Conservation (phyloP, 148 eudicot genomes). For the Chenopodium quinoa region DNA sequence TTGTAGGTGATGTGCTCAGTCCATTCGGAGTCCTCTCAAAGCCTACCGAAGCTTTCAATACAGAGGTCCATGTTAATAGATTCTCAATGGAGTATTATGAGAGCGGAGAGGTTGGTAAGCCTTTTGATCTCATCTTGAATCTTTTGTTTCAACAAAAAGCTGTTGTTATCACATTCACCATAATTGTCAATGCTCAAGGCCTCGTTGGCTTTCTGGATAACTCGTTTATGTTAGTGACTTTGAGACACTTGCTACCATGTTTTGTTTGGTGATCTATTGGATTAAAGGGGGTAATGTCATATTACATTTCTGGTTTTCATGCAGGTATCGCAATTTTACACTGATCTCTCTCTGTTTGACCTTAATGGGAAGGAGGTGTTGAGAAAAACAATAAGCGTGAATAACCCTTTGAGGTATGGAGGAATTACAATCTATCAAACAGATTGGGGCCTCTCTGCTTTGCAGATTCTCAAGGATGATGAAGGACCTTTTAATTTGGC, state of each 20-base stretch:
- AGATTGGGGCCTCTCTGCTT: constrained; percentile 92
- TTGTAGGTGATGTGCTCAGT: constrained; percentile 81
- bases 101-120: constrained; percentile 84
- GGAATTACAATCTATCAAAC: constrained; percentile 96
- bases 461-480: constrained; percentile 75
- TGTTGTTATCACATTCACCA: not conserved
- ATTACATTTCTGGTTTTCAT: constrained; percentile 1
- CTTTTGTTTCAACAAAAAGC: not conserved
- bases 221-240: not conserved
- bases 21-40: constrained; percentile 83
- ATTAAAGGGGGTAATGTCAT: constrained; percentile 15
- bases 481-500: constrained; percentile 99
- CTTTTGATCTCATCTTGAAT: constrained; percentile 10
- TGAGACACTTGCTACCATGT: not conserved
- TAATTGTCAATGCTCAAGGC: not conserved
- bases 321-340: constrained; percentile 79
- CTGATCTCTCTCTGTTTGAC: constrained; percentile 84
- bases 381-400: constrained; percentile 92
- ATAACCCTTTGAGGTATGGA: constrained; percentile 89
- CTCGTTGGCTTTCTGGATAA: not conserved
- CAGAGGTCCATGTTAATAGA: constrained; percentile 85
- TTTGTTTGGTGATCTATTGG: constrained; percentile 5
- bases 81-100: constrained; percentile 92
- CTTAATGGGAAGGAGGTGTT: constrained; percentile 86
- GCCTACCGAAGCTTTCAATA: constrained; percentile 75